These are phyloP conservation scores for Lentithecium fluviatile DNA, from an alignment of 495 filamentous ascomycete species.

Conservation along the genomic window DNA sequence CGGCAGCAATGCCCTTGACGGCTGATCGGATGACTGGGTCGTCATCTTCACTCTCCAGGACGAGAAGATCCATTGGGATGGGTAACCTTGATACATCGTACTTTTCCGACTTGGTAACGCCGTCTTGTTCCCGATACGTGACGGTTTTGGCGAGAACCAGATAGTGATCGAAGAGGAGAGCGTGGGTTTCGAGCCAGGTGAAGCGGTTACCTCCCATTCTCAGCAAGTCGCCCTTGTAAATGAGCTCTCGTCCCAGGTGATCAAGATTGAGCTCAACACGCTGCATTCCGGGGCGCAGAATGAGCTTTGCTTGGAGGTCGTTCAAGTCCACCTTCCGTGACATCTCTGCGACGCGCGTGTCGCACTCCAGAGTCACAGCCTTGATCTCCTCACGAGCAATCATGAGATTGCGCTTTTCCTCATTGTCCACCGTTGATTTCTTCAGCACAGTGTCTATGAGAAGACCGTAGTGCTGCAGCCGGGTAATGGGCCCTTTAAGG, in stretches of 20 bases:
- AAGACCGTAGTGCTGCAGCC: slow-evolving; percentile 87
- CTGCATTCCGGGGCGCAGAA: slow-evolving; percentile 82
- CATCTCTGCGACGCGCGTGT: slow-evolving; percentile 92
- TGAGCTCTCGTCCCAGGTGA: slow-evolving; percentile 84
- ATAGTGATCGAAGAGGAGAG: slow-evolving; percentile 94
- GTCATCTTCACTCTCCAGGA: slow-evolving; percentile 86
- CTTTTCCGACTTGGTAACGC: slow-evolving; percentile 70
- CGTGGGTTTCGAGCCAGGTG: slow-evolving; percentile 87
- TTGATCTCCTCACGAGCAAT: slow-evolving; percentile 95
- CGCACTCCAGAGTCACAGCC: slow-evolving; percentile 85
- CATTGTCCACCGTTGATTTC: slow-evolving; percentile 76
- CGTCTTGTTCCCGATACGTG: slow-evolving; percentile 60
- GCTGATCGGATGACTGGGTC: slow-evolving; percentile 82
- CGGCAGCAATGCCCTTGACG: slow-evolving; percentile 71
- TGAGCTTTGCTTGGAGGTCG: slow-evolving; percentile 79
- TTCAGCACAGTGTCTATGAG: slow-evolving; percentile 80
- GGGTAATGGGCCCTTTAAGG: slow-evolving; percentile 87
- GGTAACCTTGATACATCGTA: slow-evolving; percentile 96
- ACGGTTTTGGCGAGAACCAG: slow-evolving; percentile 86
- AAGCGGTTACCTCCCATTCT: slow-evolving; percentile 83
- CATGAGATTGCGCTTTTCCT: slow-evolving; percentile 84
- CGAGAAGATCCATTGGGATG: slow-evolving; percentile 94
- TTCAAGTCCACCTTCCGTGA: slow-evolving; percentile 84
- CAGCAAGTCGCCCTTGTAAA: slow-evolving; percentile 87
- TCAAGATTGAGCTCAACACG: slow-evolving; percentile 85